A percentile compares a stretch with the other conserved stretches of the same genome.
Evolutionary conservation across 2,329 filamentous ascomycete species (phyloP).

Genomic region (Monosporascus sp.): DNA sequence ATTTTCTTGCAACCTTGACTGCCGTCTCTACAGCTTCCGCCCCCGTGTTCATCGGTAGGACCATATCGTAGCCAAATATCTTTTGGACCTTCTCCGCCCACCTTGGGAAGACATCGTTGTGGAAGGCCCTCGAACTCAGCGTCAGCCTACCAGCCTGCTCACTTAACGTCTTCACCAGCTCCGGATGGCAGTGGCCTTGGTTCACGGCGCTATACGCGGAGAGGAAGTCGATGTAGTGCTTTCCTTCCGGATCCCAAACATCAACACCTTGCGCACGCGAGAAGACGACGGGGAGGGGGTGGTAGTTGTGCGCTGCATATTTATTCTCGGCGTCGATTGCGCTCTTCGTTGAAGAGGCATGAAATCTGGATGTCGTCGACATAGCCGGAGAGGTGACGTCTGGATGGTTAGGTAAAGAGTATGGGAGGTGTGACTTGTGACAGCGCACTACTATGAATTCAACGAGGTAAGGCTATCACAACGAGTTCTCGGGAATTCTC

Average conservation of each 20-base stretch:
- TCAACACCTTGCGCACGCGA: slow-evolving; percentile 75
- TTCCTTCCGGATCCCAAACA: slow-evolving; percentile 96
- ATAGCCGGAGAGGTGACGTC: slow-evolving; percentile 30
- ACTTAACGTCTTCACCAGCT: slow-evolving; percentile 82
- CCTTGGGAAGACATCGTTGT: slow-evolving; percentile 96
- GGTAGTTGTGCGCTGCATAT: slow-evolving; percentile 97
- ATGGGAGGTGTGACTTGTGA: background rate
- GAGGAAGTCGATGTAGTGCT: slow-evolving; percentile 94
- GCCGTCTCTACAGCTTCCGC: slow-evolving; percentile 95
- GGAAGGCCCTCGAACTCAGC: slow-evolving; percentile 88
- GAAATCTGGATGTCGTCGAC: slow-evolving; percentile 48
- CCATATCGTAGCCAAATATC: slow-evolving; percentile 95
- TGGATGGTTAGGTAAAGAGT: background rate
- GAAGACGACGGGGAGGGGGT: slow-evolving; percentile 92
- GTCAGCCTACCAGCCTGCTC: slow-evolving; percentile 88
- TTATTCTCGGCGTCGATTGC: slow-evolving; percentile 78
- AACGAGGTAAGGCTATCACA: slow-evolving; percentile 2
- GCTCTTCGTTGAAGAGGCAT: slow-evolving; percentile 69
- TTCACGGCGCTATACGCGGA: slow-evolving; percentile 98
- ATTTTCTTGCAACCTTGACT: slow-evolving; percentile 93
- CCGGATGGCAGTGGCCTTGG: slow-evolving; percentile 96
- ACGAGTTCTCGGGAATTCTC: background rate
- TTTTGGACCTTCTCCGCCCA: slow-evolving; percentile 89
- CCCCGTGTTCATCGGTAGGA: slow-evolving; percentile 96
- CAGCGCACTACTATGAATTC: slow-evolving; percentile 4